Evolutionary conservation across 2,329 filamentous ascomycete species (phyloP).

Genomic region (Sphaerostilbella broomeana): DNA sequence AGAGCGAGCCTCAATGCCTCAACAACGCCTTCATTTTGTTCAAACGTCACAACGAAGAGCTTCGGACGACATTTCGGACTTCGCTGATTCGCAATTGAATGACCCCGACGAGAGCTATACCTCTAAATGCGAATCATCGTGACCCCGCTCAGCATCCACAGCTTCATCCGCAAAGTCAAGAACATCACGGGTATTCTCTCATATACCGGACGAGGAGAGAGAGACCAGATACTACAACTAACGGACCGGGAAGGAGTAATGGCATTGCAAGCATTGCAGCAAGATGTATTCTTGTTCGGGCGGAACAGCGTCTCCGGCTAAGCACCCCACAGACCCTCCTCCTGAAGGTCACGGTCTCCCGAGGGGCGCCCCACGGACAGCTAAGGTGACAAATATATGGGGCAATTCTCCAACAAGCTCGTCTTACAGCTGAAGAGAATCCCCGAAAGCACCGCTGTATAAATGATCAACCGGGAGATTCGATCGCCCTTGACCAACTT

Average conservation of each 20-base stretch:
- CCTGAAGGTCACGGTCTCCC: conserved; percentile 12
- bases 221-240: conserved; percentile 14
- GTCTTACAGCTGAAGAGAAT: no score
- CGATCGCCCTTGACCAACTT: no score
- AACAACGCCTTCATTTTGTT: conserved; percentile 6
- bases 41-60: conserved; percentile 2
- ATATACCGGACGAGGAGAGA: conserved; percentile 13
- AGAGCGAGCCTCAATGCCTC: conserved; percentile 1
- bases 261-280: conserved; percentile 13
- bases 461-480: no score
- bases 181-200: conserved; percentile 13
- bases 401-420: no score
- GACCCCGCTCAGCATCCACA: conserved; percentile 3
- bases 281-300: conserved; percentile 12
- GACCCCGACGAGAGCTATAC: conserved; percentile 12
- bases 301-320: conserved; percentile 11
- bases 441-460: no score
- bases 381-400: no score
- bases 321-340: conserved; percentile 13
- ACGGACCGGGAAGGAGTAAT: conserved; percentile 13
- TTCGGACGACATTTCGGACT: conserved; percentile 4
- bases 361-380: no score
- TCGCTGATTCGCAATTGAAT: conserved; percentile 1
- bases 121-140: conserved; percentile 8
- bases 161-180: conserved; percentile 10